These are phyloP conservation scores for Russula brevipes DNA, from an alignment of 768 basidiomycete genomes.

Conservation along the genomic window DNA sequence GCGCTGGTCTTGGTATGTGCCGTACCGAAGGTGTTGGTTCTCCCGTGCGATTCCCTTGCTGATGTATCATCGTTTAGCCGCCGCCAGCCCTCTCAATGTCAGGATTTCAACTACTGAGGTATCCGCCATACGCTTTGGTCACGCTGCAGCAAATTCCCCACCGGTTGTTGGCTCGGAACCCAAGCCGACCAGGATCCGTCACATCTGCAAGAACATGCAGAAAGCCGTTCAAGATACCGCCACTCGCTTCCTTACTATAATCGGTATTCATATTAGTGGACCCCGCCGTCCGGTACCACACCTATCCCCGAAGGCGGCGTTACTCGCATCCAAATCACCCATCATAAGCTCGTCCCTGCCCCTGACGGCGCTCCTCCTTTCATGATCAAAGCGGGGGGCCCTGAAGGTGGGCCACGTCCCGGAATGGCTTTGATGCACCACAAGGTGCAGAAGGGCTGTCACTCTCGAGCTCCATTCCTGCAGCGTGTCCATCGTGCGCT, in stretches of 20 bases:
- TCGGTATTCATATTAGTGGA: slow-evolving; percentile 16
- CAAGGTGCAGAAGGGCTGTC: slow-evolving; percentile 30
- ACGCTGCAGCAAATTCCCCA: slow-evolving; percentile 8
- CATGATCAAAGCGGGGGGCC: neutral
- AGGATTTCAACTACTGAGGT: slow-evolving; percentile 15
- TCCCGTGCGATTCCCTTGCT: neutral
- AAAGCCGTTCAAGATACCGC: slow-evolving; percentile 12
- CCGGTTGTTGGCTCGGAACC: neutral
- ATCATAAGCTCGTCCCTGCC: neutral
- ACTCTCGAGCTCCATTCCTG: slow-evolving; percentile 23
- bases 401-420: neutral
- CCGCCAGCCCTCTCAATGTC: slow-evolving; percentile 13
- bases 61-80: slow-evolving; percentile 5
- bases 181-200: slow-evolving; percentile 19
- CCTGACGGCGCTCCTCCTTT: neutral
- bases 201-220: slow-evolving; percentile 24
- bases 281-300: neutral
- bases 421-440: slow-evolving; percentile 8
- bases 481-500: slow-evolving; percentile 59
- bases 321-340: slow-evolving; percentile 4
- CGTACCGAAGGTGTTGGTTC: neutral
- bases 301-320: slow-evolving; percentile 4
- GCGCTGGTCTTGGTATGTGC: slow-evolving; percentile 20
- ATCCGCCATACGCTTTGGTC: slow-evolving; percentile 18
- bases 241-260: slow-evolving; percentile 12